Conservation (phyloP, 371 early-diverging fungal species). For the Nematocida ironsii region DNA sequence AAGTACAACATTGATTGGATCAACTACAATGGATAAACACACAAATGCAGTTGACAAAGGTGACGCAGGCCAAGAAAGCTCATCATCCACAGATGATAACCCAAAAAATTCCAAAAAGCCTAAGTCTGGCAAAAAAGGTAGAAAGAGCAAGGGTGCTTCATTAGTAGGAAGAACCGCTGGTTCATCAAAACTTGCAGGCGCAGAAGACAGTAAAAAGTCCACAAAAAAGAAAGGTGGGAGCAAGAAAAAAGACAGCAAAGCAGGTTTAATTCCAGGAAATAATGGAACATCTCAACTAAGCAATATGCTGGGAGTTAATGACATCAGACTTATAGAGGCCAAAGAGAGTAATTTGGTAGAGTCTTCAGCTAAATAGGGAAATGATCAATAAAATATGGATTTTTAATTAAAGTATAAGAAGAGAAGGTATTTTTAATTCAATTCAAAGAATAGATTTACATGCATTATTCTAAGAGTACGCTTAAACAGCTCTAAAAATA, state of each 20-base stretch:
- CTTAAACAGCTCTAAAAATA: no score
- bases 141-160: neutral
- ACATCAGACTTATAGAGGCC: neutral
- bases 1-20: neutral
- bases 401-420: neutral
- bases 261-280: neutral
- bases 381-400: constrained; percentile 4
- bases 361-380: neutral
- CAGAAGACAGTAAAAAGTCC: neutral
- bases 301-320: constrained; percentile 9
- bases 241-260: neutral
- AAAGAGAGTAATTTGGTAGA: constrained; percentile 6
- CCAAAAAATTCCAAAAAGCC: no score
- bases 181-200: neutral
- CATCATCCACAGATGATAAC: no score
- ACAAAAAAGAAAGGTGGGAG: neutral
- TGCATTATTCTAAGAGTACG: no score
- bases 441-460: no score
- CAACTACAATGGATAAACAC: neutral
- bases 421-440: no score
- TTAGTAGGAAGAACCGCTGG: neutral
- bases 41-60: no score
- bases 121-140: no score
- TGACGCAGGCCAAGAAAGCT: no score
- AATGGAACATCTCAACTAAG: neutral